These are phyloP conservation scores for Magnaporthiopsis rhizophila DNA, from an alignment of 2,329 filamentous ascomycete genomes.

Conservation along the genomic window DNA sequence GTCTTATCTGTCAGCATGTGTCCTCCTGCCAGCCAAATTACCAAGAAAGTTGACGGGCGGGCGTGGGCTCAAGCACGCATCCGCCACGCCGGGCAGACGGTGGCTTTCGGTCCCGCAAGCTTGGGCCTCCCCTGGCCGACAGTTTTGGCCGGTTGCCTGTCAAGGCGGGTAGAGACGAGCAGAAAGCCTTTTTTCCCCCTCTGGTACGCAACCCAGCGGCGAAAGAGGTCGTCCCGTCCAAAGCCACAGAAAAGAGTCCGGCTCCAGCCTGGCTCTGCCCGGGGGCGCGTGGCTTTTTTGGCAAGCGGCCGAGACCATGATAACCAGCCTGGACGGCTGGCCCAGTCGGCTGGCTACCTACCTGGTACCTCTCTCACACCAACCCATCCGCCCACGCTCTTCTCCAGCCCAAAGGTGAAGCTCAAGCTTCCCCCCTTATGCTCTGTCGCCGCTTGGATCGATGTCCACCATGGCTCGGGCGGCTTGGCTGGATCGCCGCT, in stretches of 20 bases:
- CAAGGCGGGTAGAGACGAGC: background rate
- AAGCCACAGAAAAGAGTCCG: background rate
- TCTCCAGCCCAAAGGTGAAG: no score
- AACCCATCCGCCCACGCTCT: no score
- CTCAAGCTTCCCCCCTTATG: no score
- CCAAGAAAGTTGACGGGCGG: background rate
- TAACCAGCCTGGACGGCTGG: background rate
- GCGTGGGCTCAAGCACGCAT: background rate
- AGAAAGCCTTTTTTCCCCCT: background rate
- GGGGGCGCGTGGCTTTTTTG: background rate
- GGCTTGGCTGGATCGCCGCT: background rate
- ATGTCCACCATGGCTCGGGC: no score
- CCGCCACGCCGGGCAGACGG: background rate
- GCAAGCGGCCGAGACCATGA: background rate
- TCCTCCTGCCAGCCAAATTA: background rate
- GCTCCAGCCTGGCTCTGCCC: background rate
- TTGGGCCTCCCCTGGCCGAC: background rate
- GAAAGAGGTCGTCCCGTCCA: background rate
- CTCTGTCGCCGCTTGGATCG: no score
- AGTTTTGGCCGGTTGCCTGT: background rate
- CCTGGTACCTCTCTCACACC: no score
- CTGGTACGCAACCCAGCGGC: background rate
- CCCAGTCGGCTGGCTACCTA: no score
- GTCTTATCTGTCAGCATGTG: background rate
- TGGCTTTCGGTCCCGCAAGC: background rate